Base-by-base conservation (phyloP, 2,329 filamentous ascomycete genomes). In the Ustilaginoidea virens region DNA sequence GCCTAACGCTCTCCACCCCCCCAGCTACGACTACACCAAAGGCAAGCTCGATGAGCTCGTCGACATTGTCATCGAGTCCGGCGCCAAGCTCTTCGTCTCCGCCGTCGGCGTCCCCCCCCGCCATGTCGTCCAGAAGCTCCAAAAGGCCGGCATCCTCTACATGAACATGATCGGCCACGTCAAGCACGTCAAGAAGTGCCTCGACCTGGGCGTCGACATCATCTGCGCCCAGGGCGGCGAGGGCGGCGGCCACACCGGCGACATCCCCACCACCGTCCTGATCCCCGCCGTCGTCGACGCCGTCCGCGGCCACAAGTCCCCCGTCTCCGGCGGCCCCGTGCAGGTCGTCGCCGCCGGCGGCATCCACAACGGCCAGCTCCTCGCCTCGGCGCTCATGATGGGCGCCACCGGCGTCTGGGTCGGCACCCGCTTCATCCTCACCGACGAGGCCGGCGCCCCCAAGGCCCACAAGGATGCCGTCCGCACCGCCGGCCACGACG, bases 141-240 rank as follows among this genome's bases (percentile, higher is more conserved):
- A 98, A 70, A 70, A 74, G 49, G 63, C 74, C 47, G 86, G 86
- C 42, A 71, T 98, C 43, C 69, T 92, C 42, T 93, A 92, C 69
- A 96, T 96, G 90, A 98, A 98, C 76, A 98, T 98, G 90, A 86
- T 98, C 53, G 90, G 90, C 42, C 90, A 98, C 69, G 87, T 90
- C 50, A 98, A 98, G 75, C 90, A 98, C 63, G 87, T 93, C 39
- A 71, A 83, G 60, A 98, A 96, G 69, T 92, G 83, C 58, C 69
- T 98, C 37, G 83, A 87, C 28, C 70, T 86, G 34, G 90, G 86
- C 40, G 82, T 76, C 44, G 90, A 98, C 58, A 80, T 98, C 47
- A 96, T 98, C 63, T 96, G 87, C 64, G 90, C 90, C 29, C 90
- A 98, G 63, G 90, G 90, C 52, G 87, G 90, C 45, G 90, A 98